Percentiles rank a stretch among this genome's conserved stretches.
Conservation (phyloP, 2,329 filamentous ascomycete species). For the Raffaelea ambrosiae region DNA sequence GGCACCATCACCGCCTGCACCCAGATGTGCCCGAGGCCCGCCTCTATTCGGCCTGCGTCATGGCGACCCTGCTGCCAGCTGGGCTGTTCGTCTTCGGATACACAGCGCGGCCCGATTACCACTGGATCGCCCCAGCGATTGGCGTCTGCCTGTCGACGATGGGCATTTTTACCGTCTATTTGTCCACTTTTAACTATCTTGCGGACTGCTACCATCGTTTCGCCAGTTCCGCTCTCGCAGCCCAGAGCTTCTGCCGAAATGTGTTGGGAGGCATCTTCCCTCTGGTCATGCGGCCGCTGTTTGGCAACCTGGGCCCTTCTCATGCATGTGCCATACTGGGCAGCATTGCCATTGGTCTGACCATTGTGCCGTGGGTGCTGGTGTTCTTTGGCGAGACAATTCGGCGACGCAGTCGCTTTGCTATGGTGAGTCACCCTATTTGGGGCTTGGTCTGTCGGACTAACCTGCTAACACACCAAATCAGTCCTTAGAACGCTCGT, state of each 20-base stretch:
- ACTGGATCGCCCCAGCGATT: constrained; percentile 66
- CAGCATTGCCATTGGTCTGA: constrained; percentile 59
- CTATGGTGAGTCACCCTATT: constrained; percentile 38
- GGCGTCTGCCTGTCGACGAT: constrained; percentile 67
- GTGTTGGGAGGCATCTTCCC: constrained; percentile 75
- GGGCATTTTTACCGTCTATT: constrained; percentile 79
- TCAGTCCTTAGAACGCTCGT: no score
- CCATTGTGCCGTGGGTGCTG: constrained; percentile 79
- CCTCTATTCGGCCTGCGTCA: constrained; percentile 75
- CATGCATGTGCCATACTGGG: constrained; percentile 69
- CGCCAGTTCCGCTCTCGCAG: constrained; percentile 76
- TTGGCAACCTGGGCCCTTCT: constrained; percentile 60
- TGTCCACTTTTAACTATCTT: constrained; percentile 88
- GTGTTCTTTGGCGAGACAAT: constrained; percentile 72
- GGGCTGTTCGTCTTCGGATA: constrained; percentile 79
- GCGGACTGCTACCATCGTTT: constrained; percentile 82
- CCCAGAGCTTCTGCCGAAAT: constrained; percentile 81
- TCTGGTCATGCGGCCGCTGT: constrained; percentile 66
- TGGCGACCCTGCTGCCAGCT: constrained; percentile 64
- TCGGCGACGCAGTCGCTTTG: constrained; percentile 67
- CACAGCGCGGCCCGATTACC: constrained; percentile 51
- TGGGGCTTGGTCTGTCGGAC: no score
- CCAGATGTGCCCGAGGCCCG: constrained; percentile 62
- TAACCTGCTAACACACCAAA: no score
- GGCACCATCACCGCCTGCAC: constrained; percentile 36